Evolutionary conservation across 768 basidiomycete species (phyloP).

Genomic region (Kwoniella sp.): DNA sequence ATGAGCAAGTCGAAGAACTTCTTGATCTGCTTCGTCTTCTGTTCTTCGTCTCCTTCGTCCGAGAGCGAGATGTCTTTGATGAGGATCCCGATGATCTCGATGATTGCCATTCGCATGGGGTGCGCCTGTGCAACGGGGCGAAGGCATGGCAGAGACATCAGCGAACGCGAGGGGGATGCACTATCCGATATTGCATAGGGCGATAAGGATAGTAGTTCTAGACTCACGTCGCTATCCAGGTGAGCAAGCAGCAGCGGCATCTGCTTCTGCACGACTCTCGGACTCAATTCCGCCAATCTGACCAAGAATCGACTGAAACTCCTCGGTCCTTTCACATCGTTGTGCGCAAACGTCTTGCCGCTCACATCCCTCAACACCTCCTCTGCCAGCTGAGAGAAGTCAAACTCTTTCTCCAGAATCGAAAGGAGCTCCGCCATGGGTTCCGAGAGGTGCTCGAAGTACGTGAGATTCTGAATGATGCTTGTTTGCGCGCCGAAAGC

Average conservation of each 20-base stretch:
- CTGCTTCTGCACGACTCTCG: conserved; percentile 82
- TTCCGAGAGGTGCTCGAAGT: conserved; percentile 91
- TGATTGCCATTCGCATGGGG: conserved; percentile 90
- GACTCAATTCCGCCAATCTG: conserved; percentile 75
- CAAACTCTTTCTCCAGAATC: conserved; percentile 78
- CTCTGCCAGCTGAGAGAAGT: conserved; percentile 84
- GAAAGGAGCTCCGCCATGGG: conserved; percentile 88
- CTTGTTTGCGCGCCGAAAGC: conserved; percentile 79
- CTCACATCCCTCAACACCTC: conserved; percentile 69
- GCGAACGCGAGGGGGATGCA: neutral
- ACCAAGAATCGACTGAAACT: conserved; percentile 83
- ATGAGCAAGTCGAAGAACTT: conserved; percentile 79
- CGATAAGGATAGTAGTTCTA: neutral
- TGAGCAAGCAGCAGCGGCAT: conserved; percentile 80
- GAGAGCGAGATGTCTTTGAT: conserved; percentile 75
- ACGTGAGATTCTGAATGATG: conserved; percentile 89
- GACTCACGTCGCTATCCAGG: conserved; percentile 81
- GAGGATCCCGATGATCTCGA: conserved; percentile 84
- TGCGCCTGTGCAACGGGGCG: conserved; percentile 73
- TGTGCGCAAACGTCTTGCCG: conserved; percentile 39
- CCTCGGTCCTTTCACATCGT: conserved; percentile 81
- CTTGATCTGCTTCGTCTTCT: conserved; percentile 67
- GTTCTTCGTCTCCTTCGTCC: conserved; percentile 61
- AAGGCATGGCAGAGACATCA: too few relatives aligned
- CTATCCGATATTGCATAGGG: too few relatives aligned